These are phyloP conservation scores for Rhizopus arrhizus DNA, from an alignment of 371 early-diverging fungal genomes.

Conservation along the genomic window DNA sequence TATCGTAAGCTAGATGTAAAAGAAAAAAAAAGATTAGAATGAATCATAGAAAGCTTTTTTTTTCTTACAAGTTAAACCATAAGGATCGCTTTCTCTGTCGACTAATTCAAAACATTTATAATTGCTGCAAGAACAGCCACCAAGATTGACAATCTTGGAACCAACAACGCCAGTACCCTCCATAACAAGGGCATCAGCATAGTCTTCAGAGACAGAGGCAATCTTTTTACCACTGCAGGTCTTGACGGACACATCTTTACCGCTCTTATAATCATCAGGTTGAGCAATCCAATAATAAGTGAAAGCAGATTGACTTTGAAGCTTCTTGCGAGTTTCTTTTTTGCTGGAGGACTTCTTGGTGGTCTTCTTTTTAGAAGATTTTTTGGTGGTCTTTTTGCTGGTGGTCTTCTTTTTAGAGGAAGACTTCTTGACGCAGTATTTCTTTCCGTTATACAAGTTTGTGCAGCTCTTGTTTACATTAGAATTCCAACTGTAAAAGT, in stretches of 20 bases:
- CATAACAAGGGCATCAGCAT: conserved; percentile 54
- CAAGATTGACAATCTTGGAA: conserved; percentile 54
- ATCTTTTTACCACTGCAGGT: conserved; percentile 49
- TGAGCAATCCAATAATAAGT: conserved; percentile 59
- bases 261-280: conserved; percentile 36
- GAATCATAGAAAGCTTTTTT: neutral
- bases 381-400: conserved; percentile 20
- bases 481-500: conserved; percentile 42
- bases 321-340: conserved; percentile 36
- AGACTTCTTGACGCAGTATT: conserved; percentile 38
- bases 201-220: conserved; percentile 43
- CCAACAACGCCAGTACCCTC: conserved; percentile 55
- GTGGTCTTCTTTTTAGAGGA: conserved; percentile 13
- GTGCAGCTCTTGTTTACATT: conserved; percentile 37
- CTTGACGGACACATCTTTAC: conserved; percentile 42
- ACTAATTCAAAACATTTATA: conserved; percentile 54
- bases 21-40: neutral
- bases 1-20: conserved; percentile 33
- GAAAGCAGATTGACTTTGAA: conserved; percentile 42
- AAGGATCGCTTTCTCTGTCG: conserved; percentile 44
- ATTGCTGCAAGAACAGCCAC: conserved; percentile 47
- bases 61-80: conserved; percentile 44
- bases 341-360: conserved; percentile 13
- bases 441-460: conserved; percentile 41
- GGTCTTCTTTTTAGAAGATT: conserved; percentile 14